Evolutionary conservation across 192 early-diverging fungal genomes (phyloP), one percentile per base, ranked within the genome.

Genomic region (Ramicandelaber brevisporus): DNA sequence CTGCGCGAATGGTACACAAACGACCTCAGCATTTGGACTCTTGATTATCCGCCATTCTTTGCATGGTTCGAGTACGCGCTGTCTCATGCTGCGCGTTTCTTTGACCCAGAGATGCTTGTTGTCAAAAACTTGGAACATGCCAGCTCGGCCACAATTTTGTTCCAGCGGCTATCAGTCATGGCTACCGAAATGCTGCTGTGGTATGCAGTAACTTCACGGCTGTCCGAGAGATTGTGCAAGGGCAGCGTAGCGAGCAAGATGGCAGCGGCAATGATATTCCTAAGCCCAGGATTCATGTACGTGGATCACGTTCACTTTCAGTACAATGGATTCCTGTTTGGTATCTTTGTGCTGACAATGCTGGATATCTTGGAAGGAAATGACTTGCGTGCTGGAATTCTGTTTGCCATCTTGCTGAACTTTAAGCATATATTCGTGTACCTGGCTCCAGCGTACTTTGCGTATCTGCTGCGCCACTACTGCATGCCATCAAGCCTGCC

Each of bases 261-360:
- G 17, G 48, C 70, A 11, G 68, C 52, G 6, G 57, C 54, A 14
- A 61, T 69, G 5, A 39, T 56, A 22, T 65, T 77, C 23, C 36
- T 75, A 6, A 68, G 73, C 38, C 71, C 74, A 13, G 75, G 75
- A 0, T 46, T 78, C 7, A 34, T 73, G 21, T 68, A 92, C 44
- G 85, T 97, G 11, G 90, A 97, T 53, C 73, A 86, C 48, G 73
- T 85, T 31, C 90, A 97, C 52, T 97, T 97, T 38, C 90, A 97
- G 48, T 97, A 97, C 62, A 97, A 97, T 47, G 90, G 81, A 7
- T 65, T 81, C 26, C 41, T 95, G 21, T 83, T 77, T 33, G 90
- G 90, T 4, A 63, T 96, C 16, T 55, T 86, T 28, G 40, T 92
- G 14, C 58, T 70, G 16, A 83, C 82, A 7, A 48, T 92, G 5